Evolutionary conservation across 106 monocot genomes (phyloP).

Genomic region (Dactylorhiza incarnata): DNA sequence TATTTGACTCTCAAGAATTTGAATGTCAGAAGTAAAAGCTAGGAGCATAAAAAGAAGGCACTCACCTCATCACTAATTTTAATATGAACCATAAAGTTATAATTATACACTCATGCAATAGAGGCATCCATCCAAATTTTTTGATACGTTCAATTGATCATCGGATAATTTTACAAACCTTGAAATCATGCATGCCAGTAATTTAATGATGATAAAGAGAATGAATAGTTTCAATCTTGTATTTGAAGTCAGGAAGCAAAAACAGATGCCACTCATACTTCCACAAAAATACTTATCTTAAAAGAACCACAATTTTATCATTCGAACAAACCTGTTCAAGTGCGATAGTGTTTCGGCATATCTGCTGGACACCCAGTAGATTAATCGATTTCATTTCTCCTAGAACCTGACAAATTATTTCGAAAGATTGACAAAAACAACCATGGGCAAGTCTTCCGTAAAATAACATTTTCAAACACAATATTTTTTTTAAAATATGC

Average conservation of each 20-base stretch:
- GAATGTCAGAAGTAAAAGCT: too few relatives aligned
- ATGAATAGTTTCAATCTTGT: too few relatives aligned
- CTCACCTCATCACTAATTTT: too few relatives aligned
- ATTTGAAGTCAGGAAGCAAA: neutral
- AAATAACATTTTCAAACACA: conserved; percentile 3
- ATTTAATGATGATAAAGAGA: too few relatives aligned
- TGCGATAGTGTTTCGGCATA: conserved; percentile 98
- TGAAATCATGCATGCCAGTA: too few relatives aligned
- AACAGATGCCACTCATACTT: neutral
- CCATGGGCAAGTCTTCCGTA: neutral
- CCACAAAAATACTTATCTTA: neutral
- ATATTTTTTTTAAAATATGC: neutral
- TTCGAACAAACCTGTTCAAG: conserved; percentile 73
- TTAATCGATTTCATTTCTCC: conserved; percentile 96
- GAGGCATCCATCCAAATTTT: too few relatives aligned
- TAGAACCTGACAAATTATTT: conserved; percentile 43
- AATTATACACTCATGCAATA: too few relatives aligned
- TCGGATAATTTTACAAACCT: too few relatives aligned
- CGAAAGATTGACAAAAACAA: neutral
- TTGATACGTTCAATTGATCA: too few relatives aligned
- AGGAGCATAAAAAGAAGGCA: too few relatives aligned
- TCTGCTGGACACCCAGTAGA: conserved; percentile 89
- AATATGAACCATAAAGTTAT: too few relatives aligned
- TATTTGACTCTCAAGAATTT: too few relatives aligned
- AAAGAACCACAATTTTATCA: neutral